Evolutionary conservation across 2,329 filamentous ascomycete genomes (phyloP).

Genomic region (Aspergillus japonicus): DNA sequence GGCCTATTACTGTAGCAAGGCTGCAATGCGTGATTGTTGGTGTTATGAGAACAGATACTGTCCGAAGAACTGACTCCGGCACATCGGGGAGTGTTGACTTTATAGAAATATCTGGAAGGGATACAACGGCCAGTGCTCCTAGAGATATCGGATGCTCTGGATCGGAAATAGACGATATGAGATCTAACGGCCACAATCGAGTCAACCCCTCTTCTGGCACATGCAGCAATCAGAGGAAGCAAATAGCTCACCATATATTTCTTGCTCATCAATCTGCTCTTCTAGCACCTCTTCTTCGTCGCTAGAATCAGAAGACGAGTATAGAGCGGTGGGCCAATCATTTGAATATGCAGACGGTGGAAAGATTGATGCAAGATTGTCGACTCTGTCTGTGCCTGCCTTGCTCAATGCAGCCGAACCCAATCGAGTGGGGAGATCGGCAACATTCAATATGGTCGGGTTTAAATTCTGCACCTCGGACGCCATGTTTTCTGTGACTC

Average conservation of each 20-base stretch:
- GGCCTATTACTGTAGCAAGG: slow-evolving; percentile 90
- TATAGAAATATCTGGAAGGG: slow-evolving; percentile 89
- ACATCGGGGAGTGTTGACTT: slow-evolving; percentile 61
- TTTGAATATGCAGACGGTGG: slow-evolving; percentile 50
- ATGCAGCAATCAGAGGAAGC: neutral
- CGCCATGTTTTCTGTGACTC: slow-evolving; percentile 24
- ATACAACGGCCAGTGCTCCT: slow-evolving; percentile 90
- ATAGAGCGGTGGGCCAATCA: slow-evolving; percentile 47
- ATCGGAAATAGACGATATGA: slow-evolving; percentile 92
- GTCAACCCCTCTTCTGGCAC: neutral
- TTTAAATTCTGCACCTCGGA: slow-evolving; percentile 61
- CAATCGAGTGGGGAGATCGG: slow-evolving; percentile 81
- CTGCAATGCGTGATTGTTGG: slow-evolving; percentile 97
- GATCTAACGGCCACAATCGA: slow-evolving; percentile 55
- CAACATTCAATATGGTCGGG: slow-evolving; percentile 83
- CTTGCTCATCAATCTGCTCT: slow-evolving; percentile 93
- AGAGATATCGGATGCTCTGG: slow-evolving; percentile 94
- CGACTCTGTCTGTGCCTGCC: slow-evolving; percentile 33
- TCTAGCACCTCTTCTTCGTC: slow-evolving; percentile 61
- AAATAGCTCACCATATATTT: slow-evolving; percentile 75
- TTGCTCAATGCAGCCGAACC: slow-evolving; percentile 43
- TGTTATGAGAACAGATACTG: slow-evolving; percentile 83
- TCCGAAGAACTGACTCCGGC: slow-evolving; percentile 62
- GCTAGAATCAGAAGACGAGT: slow-evolving; percentile 37
- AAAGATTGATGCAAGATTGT: slow-evolving; percentile 54